Conservation (phyloP, 1,139 yeast genomes). For the Saccharomyces pastorianus region DNA sequence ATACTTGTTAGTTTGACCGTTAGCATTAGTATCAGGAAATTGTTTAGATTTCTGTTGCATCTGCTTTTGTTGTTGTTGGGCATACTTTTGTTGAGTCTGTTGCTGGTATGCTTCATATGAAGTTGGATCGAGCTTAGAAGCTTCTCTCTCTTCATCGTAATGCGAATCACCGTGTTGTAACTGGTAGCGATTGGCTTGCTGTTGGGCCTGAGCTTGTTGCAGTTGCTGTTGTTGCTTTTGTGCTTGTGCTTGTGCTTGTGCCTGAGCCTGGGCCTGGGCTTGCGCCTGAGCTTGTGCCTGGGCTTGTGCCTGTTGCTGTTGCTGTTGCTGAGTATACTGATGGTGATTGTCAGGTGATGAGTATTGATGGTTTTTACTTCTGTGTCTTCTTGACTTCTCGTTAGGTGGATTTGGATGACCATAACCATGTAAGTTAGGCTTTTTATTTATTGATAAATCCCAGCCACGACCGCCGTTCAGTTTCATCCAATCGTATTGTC, state of each 20-base stretch:
- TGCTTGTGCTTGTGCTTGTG: neutral
- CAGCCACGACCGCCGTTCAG: slow-evolving; percentile 74
- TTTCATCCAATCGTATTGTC: slow-evolving; percentile 80
- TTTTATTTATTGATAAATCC: slow-evolving; percentile 71
- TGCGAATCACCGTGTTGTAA: slow-evolving; percentile 8
- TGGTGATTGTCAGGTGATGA: neutral
- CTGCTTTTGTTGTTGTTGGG: slow-evolving; percentile 27
- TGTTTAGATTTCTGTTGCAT: slow-evolving; percentile 15
- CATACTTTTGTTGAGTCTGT: slow-evolving; percentile 31
- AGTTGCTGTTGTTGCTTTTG: neutral
- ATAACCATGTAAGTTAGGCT: slow-evolving; percentile 75
- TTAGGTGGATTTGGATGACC: slow-evolving; percentile 60
- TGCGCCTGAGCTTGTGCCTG: too few relatives aligned
- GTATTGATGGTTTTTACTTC: slow-evolving; percentile 29
- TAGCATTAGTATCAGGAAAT: slow-evolving; percentile 8
- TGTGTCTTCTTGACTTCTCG: slow-evolving; percentile 38
- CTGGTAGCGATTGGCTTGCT: slow-evolving; percentile 4
- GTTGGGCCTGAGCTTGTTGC: neutral
- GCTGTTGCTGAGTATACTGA: neutral
- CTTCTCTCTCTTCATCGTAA: slow-evolving; percentile 1
- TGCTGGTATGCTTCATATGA: slow-evolving; percentile 34
- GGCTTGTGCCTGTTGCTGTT: too few relatives aligned
- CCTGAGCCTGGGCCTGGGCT: neutral
- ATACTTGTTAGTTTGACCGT: slow-evolving; percentile 13
- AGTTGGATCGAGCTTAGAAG: slow-evolving; percentile 28